Base-by-base conservation (phyloP, 108 stramenopile genomes). In the Nitzschia inconspicua region DNA sequence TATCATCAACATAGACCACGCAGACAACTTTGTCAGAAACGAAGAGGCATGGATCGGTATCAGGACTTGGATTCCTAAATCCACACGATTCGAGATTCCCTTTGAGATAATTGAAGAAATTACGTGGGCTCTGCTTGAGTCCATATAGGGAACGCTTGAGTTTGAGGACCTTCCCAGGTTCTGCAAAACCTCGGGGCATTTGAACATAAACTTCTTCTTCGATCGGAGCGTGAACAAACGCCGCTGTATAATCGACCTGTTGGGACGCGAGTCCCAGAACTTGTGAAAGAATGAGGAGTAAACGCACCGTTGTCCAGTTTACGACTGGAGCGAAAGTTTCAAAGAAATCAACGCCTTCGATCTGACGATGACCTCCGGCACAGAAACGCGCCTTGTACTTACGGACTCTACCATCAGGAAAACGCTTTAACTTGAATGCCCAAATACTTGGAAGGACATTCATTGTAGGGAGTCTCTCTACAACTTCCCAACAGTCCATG, bases 281-380 rank as follows among this genome's bases (percentile, higher is more conserved):
- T 10, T 46, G 16, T 5, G 55, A 54, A 3, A 78, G 44, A 0
- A 54, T 57, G 3, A 82, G 49, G 2, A 82, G 24, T 10, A 75
- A 3, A 2, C 73, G 63, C 14, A 82, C 61, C 2, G 73, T 59
- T 2, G 24, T 37, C 80, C 80, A 77, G 10, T 46, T 28, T 11
- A 64, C 80, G 14, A 82, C 80, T 53, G 80, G 80, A 4, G 80
- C 58, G 42, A 78, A 82, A 1, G 73, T 78, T 25, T 75, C 39
- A 23, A 24, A 42, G 23, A 43, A 58, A 42, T 58, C 25, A 6
- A 43, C 57, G 3, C 42, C 41, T 4, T 58, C 7, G 10, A 44
- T 26, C 20, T 43, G 40, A 9, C 10, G 5, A 11, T 23, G 20
- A 25, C 57, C 57, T 4, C 24, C 57, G 14, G 44, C 25, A 24